Percentiles rank a stretch among this genome's conserved stretches.
phyloP scores from a whole-genome alignment of 1,284 basidiomycete genomes.

The Puccinia hordei region DNA sequence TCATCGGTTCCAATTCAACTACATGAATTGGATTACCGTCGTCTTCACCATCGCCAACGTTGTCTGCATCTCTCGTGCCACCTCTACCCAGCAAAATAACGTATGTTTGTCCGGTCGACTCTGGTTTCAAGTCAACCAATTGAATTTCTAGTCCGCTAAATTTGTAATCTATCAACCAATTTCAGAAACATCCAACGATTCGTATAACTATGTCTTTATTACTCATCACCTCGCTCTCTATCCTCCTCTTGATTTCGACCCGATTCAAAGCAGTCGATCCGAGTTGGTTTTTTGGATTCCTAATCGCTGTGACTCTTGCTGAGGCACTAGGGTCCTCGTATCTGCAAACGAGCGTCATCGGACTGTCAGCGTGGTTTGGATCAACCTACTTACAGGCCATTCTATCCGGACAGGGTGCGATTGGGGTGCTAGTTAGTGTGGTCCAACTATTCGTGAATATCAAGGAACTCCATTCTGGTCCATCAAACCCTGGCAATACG shows the following conservation, averaged over 20 bases:
- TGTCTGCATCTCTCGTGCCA: constrained; percentile 23
- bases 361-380: constrained; percentile 55
- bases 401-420: constrained; percentile 56
- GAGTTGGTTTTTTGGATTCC: constrained; percentile 17
- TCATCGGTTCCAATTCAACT: constrained; percentile 32
- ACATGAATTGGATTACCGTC: constrained; percentile 41
- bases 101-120: neutral
- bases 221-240: constrained; percentile 15
- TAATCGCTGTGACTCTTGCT: constrained; percentile 30
- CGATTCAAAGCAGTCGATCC: neutral
- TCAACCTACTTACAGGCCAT: constrained; percentile 56
- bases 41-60: constrained; percentile 44
- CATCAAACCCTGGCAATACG: neutral
- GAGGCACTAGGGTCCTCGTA: constrained; percentile 22
- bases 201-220: constrained; percentile 9
- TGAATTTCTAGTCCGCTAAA: neutral
- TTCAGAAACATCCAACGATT: constrained; percentile 15
- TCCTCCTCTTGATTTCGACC: constrained; percentile 31
- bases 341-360: constrained; percentile 40
- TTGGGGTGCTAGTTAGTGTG: constrained; percentile 55
- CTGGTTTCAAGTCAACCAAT: neutral
- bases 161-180: neutral
- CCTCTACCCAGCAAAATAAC: constrained; percentile 20
- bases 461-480: constrained; percentile 50
- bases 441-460: constrained; percentile 56